Base-by-base conservation (phyloP, 2,329 filamentous ascomycete genomes). In the Hypoxylon sp. region DNA sequence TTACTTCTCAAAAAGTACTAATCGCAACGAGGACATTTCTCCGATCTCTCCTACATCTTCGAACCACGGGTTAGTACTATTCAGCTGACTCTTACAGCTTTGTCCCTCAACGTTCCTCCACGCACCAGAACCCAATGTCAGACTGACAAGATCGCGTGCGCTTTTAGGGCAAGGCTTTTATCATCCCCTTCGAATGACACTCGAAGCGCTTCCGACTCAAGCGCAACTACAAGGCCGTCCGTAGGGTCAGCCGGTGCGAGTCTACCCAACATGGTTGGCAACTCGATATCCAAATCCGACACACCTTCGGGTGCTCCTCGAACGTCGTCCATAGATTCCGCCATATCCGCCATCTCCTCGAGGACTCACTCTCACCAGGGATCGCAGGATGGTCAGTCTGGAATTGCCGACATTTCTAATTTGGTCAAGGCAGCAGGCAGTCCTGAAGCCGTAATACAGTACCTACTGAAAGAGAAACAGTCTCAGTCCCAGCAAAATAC, bases 261-360 rank as follows among this genome's bases (percentile, higher is more conserved):
- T 60, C 80, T 77, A 70, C 76, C 82, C 66, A 79, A 79, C 70
- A 87, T 88, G 83, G 83, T 85, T 71, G 82, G 84, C 71, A 78
- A 82, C 57, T 81, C 83, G 66, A 78, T 79, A 59, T 75, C 80
- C 46, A 82, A 80, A 73, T 79, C 78, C 70, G 82, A 83, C 64
- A 75, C 79, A 59, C 74, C 75, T 46, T 82, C 81, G 67, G 80
- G 77, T 42, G 70, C 82, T 19, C 88, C 91, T 62, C 90, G 94
- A 75, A 97, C 92, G 62, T 92, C 92, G 3, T 98, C 95, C 10
- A 95, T 97, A 75, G 95, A 98, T 79, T 98, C 94, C 10, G 92
- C 93, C n/a, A 91, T 97, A 51, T 97, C 95, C 1, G 88, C 89
- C 9, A 85, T 93, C 53, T 93, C 93, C 5, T 85, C 84, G 9